Evolutionary conservation across 371 early-diverging fungal genomes (phyloP), one percentile per base, ranked within the genome.

Genomic region (Aphelidium insulamus): DNA sequence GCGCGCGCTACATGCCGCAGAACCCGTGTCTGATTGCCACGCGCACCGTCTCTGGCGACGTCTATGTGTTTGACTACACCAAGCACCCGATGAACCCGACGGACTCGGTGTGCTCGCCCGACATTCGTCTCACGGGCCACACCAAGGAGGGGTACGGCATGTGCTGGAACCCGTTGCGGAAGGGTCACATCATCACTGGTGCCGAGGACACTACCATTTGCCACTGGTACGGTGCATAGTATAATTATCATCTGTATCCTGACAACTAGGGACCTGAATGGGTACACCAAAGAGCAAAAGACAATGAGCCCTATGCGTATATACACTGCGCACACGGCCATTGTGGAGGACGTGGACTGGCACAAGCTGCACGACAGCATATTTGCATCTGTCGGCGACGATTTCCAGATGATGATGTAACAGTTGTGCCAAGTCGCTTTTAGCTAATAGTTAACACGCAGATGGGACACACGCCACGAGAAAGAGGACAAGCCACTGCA

Each of bases 291-390:
- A 48, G 82, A 77, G 35, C 62, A 69, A 33, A 54, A 55, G 21
- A 57, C 55, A 29, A 45, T 88, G 50, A 62, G 75, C 28, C 78
- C 92, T 24, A 52, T 63, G 32, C 60, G 67, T 15, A 64, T 62
- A 32, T 87, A 78, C 48, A 46, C 53, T 12, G 82, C 72, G 5
- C 97, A 97, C 47, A 67, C 76, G 23, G 78, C 69, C 9, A 71
- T 82, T 39, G 95, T 98, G 12, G 92, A 87, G 71, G 99, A 97
- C 54, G 77, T 91, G 26, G 77, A 79, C 18, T 98, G 91, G 90
- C 72, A 83, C 54, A 53, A 66, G 34, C 57, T 59, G 38, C 60
- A 77, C 49, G 69, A 71, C 17, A 54, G 66, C 36, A 42, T 90
- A 22, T 92, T 97, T 60, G 90, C 79, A 2, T 87, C 90, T 20